A percentile compares a stretch with the other conserved stretches of the same genome.
Conservation (phyloP, 2,329 filamentous ascomycete genomes). For the Aureobasidium sp. region DNA sequence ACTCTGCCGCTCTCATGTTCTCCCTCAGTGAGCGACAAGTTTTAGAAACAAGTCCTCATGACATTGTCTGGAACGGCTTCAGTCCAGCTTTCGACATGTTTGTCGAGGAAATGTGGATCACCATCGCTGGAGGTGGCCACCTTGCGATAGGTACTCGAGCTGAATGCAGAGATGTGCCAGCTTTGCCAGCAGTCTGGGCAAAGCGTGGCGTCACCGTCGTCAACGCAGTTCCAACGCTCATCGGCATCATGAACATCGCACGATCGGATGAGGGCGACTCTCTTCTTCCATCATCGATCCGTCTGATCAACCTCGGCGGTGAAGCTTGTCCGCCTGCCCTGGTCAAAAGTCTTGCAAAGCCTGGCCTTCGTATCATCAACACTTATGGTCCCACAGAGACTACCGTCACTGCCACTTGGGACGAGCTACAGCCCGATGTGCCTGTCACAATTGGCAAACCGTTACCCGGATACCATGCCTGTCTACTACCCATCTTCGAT, state of each 20-base stretch:
- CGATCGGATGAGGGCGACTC: background rate
- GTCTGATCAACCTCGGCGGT: background rate
- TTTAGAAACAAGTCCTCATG: background rate
- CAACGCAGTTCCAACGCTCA: background rate
- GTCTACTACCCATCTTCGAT: background rate
- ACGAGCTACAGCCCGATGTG: background rate
- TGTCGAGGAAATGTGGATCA: background rate
- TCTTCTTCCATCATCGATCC: background rate
- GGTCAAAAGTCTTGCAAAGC: background rate
- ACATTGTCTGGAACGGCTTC: background rate
- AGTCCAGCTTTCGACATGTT: conserved; percentile 1
- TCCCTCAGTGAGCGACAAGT: background rate
- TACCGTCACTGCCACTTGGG: background rate
- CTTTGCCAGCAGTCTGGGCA: background rate
- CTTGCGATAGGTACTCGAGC: background rate
- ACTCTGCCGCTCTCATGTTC: background rate
- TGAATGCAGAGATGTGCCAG: background rate
- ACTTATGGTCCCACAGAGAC: background rate
- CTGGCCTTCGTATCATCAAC: background rate
- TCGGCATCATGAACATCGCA: background rate
- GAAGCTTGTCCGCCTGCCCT: background rate
- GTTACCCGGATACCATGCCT: background rate
- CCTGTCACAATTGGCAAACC: background rate
- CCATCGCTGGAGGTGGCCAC: background rate
- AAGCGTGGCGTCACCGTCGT: background rate